A percentile compares a stretch with the other conserved stretches of the same genome.
These are phyloP conservation scores for Nasturtium officinale DNA, from an alignment of 345 rosid species.

Conservation along the genomic window DNA sequence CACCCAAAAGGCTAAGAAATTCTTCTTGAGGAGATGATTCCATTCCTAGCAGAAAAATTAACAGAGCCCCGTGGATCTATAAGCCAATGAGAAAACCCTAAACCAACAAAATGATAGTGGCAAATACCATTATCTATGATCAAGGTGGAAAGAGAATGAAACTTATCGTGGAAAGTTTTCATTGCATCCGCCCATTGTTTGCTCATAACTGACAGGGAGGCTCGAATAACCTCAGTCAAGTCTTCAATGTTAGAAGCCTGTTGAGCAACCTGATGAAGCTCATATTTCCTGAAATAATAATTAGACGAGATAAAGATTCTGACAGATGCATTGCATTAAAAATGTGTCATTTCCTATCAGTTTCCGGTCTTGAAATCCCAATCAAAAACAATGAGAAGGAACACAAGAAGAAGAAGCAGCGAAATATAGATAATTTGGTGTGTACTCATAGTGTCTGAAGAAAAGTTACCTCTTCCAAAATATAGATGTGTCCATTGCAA, in stretches of 20 bases:
- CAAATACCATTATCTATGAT: constrained; percentile 71
- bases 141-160: constrained; percentile 66
- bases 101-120: constrained; percentile 18
- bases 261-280: constrained; percentile 92
- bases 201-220: constrained; percentile 74
- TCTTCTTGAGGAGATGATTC: constrained; percentile 95
- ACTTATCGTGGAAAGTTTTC: constrained; percentile 75
- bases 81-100: constrained; percentile 18
- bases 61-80: constrained; percentile 25
- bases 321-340: constrained; percentile 14
- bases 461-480: constrained; percentile 70
- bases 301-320: background rate
- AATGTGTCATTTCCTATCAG: background rate
- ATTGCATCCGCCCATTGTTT: constrained; percentile 93
- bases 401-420: constrained; percentile 12
- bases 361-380: background rate
- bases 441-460: constrained; percentile 28
- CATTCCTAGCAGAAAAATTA: constrained; percentile 54
- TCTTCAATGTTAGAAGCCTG: constrained; percentile 91
- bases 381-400: background rate
- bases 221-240: constrained; percentile 73
- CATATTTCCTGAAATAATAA: constrained; percentile 63
- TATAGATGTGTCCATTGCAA: constrained; percentile 80
- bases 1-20: constrained; percentile 86
- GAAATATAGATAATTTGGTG: constrained; percentile 11